Evolutionary conservation across 2,329 filamentous ascomycete genomes (phyloP), one percentile per base, ranked within the genome.

Genomic region (Claviceps lovelessii): DNA sequence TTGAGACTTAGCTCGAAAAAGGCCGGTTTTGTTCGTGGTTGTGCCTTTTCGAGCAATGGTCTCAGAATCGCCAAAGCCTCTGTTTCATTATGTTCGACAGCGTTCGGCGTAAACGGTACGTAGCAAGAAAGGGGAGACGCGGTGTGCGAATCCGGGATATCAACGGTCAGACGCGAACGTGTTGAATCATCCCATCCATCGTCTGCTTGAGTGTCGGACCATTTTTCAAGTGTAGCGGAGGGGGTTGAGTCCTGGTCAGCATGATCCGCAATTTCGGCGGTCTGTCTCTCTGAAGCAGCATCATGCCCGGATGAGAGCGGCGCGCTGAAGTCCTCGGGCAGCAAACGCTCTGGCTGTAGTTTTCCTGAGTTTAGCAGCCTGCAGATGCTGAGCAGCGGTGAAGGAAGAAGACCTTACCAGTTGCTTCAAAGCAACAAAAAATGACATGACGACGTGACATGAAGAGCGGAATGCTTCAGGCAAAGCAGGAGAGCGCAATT

Each of bases 1-100:
- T 81, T 69, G 0, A 86, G 67, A 4, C 76, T 68, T 13, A 83
- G 71, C 51, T 81, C 78, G 7, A 72, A 56, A 23, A 69, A 73
- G 3, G 64, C 51, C 65, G 0, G 17, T 19, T 23, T 4, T 11
- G 45, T 28, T 23, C 2, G 49, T 11, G 31, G 39, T 44, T 33
- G 29, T 35, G 33, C 13, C 17, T 49, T n/a, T 31, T 46, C 3
- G 6, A 41, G 5, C 19, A 23, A 19, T 29, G 19, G 28, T 19
- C 4, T 47, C 51, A 56, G 8, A 17, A 46, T 37, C 65, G 61
- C 8, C 23, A 54, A 28, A 4, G 55, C 41, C 10, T 51, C 48
- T n/a, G 17, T 5, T 48, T 56, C 55, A 4, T 46, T 42, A 19
- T 56, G 49, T 2, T 28, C 13, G 7, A 37, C 35, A 4, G 46